Conservation (phyloP, 495 filamentous ascomycete species). For the Penicillium waksmanii region DNA sequence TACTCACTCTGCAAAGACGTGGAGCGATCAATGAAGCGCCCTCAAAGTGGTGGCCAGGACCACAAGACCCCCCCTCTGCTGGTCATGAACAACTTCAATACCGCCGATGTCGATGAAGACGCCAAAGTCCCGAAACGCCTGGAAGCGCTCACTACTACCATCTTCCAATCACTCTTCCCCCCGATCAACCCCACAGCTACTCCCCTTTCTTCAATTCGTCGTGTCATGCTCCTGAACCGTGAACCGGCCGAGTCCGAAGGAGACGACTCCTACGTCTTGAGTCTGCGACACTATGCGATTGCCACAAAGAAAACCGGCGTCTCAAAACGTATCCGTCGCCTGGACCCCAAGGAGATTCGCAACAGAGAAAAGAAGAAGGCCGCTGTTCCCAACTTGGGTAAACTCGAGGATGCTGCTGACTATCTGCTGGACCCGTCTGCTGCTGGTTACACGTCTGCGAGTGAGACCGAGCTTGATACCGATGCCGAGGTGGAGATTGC, state of each 20-base stretch:
- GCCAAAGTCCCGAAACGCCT: constrained; percentile 80
- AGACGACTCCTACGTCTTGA: constrained; percentile 78
- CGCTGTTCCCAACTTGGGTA: constrained; percentile 83
- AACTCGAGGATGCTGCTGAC: constrained; percentile 90
- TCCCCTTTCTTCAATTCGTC: constrained; percentile 82
- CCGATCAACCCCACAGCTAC: constrained; percentile 92
- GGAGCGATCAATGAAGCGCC: constrained; percentile 76
- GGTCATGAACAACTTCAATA: constrained; percentile 97
- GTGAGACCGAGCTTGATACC: constrained; percentile 88
- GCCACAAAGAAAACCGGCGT: constrained; percentile 83
- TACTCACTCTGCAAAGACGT: constrained; percentile 95
- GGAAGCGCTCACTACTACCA: constrained; percentile 87
- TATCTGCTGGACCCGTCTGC: constrained; percentile 87
- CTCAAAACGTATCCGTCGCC: constrained; percentile 76
- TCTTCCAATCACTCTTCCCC: constrained; percentile 96
- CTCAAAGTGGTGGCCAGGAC: constrained; percentile 79
- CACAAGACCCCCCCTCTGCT: constrained; percentile 82
- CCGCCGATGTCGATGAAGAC: constrained; percentile 56
- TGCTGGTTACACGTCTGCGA: constrained; percentile 88
- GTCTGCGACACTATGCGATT: constrained; percentile 93
- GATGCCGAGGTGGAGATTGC: constrained; percentile 95
- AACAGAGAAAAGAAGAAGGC: constrained; percentile 65
- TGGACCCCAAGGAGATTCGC: constrained; percentile 83
- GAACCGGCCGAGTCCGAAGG: constrained; percentile 58
- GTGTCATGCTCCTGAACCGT: constrained; percentile 88